phyloP scores from a whole-genome alignment of 2,329 filamentous ascomycete species.

The Nemania sp. region DNA sequence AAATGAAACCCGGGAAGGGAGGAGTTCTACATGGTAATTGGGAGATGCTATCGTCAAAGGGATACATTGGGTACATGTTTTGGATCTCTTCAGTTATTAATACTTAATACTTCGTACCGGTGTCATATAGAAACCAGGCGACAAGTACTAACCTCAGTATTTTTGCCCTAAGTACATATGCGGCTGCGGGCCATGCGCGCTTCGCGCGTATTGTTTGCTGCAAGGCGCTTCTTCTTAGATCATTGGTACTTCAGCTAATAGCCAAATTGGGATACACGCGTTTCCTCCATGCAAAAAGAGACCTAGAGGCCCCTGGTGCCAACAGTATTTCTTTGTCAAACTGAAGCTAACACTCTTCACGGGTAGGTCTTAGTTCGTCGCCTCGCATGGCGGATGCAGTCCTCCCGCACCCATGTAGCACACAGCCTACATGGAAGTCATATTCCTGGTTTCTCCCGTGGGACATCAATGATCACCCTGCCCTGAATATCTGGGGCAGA shows the following conservation, averaged over 20 bases:
- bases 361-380: background rate
- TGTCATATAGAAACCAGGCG: too few species aligned
- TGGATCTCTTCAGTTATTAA: too few species aligned
- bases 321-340: constrained; percentile 15
- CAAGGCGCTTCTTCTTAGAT: constrained; percentile 22
- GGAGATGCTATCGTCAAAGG: too few species aligned
- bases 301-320: background rate
- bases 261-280: constrained; percentile 14
- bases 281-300: background rate
- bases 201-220: constrained; percentile 22
- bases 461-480: background rate
- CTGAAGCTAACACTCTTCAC: background rate
- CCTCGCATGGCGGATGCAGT: constrained; percentile 4
- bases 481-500: background rate
- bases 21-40: too few species aligned
- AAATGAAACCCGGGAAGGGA: too few species aligned
- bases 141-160: too few species aligned
- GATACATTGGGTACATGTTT: too few species aligned
- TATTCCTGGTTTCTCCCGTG: background rate
- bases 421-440: background rate
- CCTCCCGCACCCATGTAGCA: constrained; percentile 3
- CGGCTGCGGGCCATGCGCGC: constrained; percentile 18
- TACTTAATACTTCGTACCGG: too few species aligned
- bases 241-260: constrained; percentile 7
- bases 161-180: too few species aligned